Percentiles rank a stretch among this genome's conserved stretches.
Conservation (phyloP, 2,329 filamentous ascomycete species). For the Fusarium sp. region DNA sequence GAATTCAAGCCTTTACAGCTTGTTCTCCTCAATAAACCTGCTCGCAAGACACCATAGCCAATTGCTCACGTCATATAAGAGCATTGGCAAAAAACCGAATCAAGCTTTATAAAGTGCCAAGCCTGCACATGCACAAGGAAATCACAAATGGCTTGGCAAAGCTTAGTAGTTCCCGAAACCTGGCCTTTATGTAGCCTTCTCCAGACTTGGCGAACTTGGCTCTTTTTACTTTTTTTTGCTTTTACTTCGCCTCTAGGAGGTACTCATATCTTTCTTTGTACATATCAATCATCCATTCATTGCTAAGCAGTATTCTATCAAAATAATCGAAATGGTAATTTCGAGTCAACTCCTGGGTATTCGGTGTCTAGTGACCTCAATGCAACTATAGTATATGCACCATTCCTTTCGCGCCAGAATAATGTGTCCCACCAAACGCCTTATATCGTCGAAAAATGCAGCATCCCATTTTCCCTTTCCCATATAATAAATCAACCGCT, state of each 20-base stretch:
- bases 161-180: conserved; percentile 44
- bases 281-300: not conserved
- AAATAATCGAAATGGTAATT: not conserved
- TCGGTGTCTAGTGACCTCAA: conserved; percentile 42
- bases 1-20: not conserved
- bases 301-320: not conserved
- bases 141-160: conserved; percentile 48
- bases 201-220: conserved; percentile 35
- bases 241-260: not conserved
- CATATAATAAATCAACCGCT: conserved; percentile 37
- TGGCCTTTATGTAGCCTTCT: conserved; percentile 40
- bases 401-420: conserved; percentile 26
- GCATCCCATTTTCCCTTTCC: conserved; percentile 14
- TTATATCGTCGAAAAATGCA: conserved; percentile 26
- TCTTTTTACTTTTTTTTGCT: not conserved
- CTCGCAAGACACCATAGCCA: not conserved
- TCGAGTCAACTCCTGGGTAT: conserved; percentile 46
- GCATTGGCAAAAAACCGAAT: conserved; percentile 20
- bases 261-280: not conserved
- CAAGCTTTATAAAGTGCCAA: conserved; percentile 45
- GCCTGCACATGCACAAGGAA: conserved; percentile 35
- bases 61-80: conserved; percentile 24
- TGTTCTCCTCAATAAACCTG: conserved; percentile 1
- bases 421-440: conserved; percentile 35
- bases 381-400: conserved; percentile 25